Evolutionary conservation across 345 rosid species (phyloP).

Genomic region (Brassica rapa): DNA sequence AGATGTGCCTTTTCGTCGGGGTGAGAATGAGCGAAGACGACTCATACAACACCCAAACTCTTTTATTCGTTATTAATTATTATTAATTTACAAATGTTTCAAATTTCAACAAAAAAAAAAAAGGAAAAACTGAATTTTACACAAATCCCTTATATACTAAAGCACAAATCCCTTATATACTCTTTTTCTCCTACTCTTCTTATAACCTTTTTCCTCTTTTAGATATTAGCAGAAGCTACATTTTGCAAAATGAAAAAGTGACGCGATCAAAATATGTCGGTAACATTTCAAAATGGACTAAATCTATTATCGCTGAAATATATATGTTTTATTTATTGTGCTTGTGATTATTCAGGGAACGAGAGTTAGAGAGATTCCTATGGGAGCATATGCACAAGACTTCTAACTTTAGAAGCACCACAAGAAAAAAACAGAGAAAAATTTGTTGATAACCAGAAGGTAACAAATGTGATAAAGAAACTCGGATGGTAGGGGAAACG

Average conservation of each 20-base stretch:
- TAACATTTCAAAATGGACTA: too few relatives aligned
- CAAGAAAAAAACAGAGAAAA: too few relatives aligned
- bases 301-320: too few relatives aligned
- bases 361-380: neutral
- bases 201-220: neutral
- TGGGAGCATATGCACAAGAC: neutral
- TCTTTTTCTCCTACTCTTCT: neutral
- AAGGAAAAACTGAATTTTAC: neutral
- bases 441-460: too few relatives aligned
- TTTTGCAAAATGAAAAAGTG: neutral
- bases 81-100: neutral
- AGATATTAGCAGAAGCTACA: neutral
- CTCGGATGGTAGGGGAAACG: too few relatives aligned
- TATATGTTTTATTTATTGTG: too few relatives aligned
- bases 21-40: slow-evolving; percentile 11
- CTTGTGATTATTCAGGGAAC: neutral
- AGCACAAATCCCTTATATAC: too few relatives aligned
- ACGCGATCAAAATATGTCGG: too few relatives aligned
- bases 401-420: too few relatives aligned
- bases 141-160: too few relatives aligned
- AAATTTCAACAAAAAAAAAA: too few relatives aligned
- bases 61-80: neutral
- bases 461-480: too few relatives aligned
- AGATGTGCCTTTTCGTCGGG: slow-evolving; percentile 7
- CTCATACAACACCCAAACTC: slow-evolving; percentile 25